A percentile compares a stretch with the other conserved stretches of the same genome.
phyloP scores from a whole-genome alignment of 371 early-diverging fungal species.

The Mortierella sp. region DNA sequence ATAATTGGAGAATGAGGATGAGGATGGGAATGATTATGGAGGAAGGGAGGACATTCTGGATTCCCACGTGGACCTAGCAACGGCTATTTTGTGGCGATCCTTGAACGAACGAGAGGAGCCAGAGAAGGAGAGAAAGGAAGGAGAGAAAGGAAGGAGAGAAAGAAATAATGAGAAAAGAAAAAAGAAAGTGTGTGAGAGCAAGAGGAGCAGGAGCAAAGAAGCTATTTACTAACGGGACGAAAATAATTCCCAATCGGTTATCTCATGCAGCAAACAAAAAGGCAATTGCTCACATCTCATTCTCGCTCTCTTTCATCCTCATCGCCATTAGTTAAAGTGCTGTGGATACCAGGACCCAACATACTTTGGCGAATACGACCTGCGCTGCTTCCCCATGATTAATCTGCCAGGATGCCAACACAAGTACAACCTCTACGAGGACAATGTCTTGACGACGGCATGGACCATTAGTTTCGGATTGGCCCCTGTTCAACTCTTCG shows the following conservation, averaged over 20 bases:
- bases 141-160: neutral
- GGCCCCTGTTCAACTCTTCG: conserved; percentile 66
- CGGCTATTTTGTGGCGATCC: conserved; percentile 3
- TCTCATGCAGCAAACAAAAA: neutral
- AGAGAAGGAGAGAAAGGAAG: neutral
- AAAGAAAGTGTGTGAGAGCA: neutral
- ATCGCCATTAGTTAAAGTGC: conserved; percentile 54
- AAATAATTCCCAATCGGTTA: neutral
- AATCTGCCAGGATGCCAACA: conserved; percentile 68
- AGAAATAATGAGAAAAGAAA: too few relatives aligned
- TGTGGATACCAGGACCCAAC: conserved; percentile 43
- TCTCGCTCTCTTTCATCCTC: neutral
- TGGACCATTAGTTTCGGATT: conserved; percentile 65
- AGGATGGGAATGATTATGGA: neutral
- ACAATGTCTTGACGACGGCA: conserved; percentile 55
- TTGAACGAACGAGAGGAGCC: neutral
- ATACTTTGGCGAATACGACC: conserved; percentile 39
- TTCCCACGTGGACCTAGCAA: neutral
- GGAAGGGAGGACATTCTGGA: neutral
- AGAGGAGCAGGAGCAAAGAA: neutral
- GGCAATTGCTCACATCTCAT: neutral
- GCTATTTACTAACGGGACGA: neutral
- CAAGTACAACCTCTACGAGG: conserved; percentile 68
- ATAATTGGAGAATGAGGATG: neutral
- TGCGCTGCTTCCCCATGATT: conserved; percentile 70